These are phyloP conservation scores for Metschnikowia sp. DNA, from an alignment of 805 yeast genomes.

Conservation along the genomic window DNA sequence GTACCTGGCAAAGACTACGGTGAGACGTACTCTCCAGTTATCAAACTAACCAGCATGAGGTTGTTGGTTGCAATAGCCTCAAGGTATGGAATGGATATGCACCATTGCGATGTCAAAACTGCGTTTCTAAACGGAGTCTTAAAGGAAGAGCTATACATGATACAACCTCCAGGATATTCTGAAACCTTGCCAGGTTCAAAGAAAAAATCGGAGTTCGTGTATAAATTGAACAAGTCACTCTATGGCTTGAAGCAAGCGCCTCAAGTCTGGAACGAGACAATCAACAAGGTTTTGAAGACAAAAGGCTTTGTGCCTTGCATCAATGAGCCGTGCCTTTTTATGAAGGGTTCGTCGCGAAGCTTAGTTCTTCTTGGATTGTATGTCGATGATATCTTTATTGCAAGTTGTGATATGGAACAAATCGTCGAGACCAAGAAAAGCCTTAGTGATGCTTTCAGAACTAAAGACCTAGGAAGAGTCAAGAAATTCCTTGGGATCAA, in stretches of 20 bases:
- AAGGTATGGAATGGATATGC: background rate
- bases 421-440: background rate
- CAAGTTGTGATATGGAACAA: background rate
- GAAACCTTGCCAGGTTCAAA: background rate
- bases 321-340: background rate
- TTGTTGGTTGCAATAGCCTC: conserved; percentile 1
- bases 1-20: background rate
- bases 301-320: background rate
- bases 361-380: background rate
- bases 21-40: conserved; percentile 5
- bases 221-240: background rate
- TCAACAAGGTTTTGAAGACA: background rate
- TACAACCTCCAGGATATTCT: background rate
- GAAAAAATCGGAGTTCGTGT: background rate
- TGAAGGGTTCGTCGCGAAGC: background rate
- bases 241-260: conserved; percentile 4
- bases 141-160: conserved; percentile 1
- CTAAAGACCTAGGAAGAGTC: background rate
- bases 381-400: background rate
- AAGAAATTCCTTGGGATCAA: conserved; percentile 2
- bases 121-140: background rate
- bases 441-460: background rate
- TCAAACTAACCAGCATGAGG: conserved; percentile 1
- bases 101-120: background rate
- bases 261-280: background rate